Evolutionary conservation across 2,329 filamentous ascomycete species (phyloP).

Genomic region (Tetracladium maxilliforme): DNA sequence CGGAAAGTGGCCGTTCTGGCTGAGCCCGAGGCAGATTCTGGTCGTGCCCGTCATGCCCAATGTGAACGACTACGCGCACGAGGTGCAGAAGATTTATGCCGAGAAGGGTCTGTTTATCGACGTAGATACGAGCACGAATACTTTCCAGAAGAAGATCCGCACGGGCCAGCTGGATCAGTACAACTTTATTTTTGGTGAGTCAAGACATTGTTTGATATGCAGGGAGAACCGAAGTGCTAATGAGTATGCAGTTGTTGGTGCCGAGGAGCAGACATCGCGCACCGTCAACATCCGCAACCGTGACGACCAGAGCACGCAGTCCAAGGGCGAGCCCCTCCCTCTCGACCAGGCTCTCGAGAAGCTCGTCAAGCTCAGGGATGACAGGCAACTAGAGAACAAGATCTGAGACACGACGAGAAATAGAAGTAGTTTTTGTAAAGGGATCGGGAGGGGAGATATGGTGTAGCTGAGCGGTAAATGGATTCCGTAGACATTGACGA

Average conservation of each 20-base stretch:
- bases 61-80: slow-evolving; percentile 58
- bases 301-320: slow-evolving; percentile 46
- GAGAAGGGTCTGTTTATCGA: slow-evolving; percentile 55
- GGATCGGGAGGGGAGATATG: no score
- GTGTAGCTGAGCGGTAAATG: no score
- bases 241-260: slow-evolving; percentile 35
- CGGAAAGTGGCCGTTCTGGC: slow-evolving; percentile 83
- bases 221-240: neutral
- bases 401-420: no score
- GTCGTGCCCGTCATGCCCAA: slow-evolving; percentile 65
- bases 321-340: slow-evolving; percentile 41
- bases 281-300: slow-evolving; percentile 50
- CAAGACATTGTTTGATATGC: neutral
- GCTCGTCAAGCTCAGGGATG: slow-evolving; percentile 33
- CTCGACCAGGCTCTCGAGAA: slow-evolving; percentile 42
- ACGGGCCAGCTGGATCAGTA: slow-evolving; percentile 69
- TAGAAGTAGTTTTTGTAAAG: no score
- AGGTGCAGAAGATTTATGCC: slow-evolving; percentile 56
- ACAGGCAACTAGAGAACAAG: slow-evolving; percentile 17
- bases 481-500: no score
- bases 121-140: slow-evolving; percentile 60
- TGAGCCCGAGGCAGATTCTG: slow-evolving; percentile 69
- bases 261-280: slow-evolving; percentile 42
- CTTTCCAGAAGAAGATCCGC: slow-evolving; percentile 80
- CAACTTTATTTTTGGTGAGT: slow-evolving; percentile 65